Evolutionary conservation across 805 yeast species (phyloP), one percentile per base, ranked within the genome.

Genomic region (Brettanomyces nanus): DNA sequence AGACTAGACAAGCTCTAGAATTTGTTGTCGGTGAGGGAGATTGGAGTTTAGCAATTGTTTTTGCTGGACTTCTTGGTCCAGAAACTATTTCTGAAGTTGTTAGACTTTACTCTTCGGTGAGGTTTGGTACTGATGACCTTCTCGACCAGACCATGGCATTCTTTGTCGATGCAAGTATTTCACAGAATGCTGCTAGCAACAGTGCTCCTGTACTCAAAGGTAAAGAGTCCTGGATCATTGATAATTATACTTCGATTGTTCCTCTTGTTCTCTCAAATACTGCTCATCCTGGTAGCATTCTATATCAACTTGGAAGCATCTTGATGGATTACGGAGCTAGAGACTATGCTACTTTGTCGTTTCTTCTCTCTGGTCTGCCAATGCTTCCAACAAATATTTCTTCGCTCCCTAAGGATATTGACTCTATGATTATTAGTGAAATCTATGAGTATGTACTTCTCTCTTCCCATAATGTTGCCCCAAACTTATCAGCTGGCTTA

Each of bases 1-100:
- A 79, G 40, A 72, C 77, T 19, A 75, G 72, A 11, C 71, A 67
- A 4, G 96, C 95, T 0, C 58, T 87, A 34, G 65, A 69, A 19
- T 62, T 67, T 38, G 78, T 92, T 1, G 54, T 87, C 15, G 64
- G 70, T 2, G 71, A 74, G 37, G 71, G 75, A 7, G 84, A 85
- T 46, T 89, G 85, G 81, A 77, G 90, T 0, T 65, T 87, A 56
- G 82, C 95, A 0, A 59, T 90, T 38, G 54, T 86, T 22, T 63
- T 89, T 35, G 78, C 94, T 1, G 71, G 79, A 42, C 56, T 85
- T 14, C 61, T 76, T 20, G 81, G 92, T 3, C 71, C 73, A 17
- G 78, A 75, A 3, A 65, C 67, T 28, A 48, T 56, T 29, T 38
- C 46, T 9, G 49, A 54, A 19, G 71, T 80, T 3, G 78, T 80